These are phyloP conservation scores for Taphrina wiesneri DNA, from an alignment of 1,139 yeast species.

Conservation along the genomic window DNA sequence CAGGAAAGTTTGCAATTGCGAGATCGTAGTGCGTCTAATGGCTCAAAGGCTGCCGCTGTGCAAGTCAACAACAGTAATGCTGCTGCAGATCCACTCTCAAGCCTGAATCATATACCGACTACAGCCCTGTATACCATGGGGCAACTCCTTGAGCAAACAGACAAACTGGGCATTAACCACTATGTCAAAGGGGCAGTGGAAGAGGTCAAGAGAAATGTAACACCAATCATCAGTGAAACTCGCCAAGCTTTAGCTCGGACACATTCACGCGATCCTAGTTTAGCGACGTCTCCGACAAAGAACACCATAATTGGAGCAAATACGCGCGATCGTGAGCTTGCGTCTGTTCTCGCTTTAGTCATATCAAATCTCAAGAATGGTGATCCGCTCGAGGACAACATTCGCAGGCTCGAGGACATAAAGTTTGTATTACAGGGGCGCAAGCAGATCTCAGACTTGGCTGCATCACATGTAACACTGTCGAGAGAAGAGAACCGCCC, in stretches of 20 bases:
- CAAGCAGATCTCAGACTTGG: not conserved
- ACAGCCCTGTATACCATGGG: not conserved
- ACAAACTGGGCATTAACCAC: constrained; percentile 24
- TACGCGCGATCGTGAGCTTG: constrained; percentile 19
- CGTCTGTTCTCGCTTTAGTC: constrained; percentile 12
- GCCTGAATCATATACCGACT: not conserved
- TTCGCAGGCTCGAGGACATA: constrained; percentile 12
- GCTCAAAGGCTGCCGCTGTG: constrained; percentile 21
- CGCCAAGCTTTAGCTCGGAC: constrained; percentile 18
- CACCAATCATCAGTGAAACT: constrained; percentile 22
- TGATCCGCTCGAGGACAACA: constrained; percentile 7
- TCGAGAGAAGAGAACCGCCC: not conserved
- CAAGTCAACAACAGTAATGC: not conserved
- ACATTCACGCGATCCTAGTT: constrained; percentile 2
- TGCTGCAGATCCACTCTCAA: not conserved
- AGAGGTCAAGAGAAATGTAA: constrained; percentile 20
- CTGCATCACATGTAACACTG: not conserved
- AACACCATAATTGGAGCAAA: not conserved
- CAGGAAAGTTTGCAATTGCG: constrained; percentile 38
- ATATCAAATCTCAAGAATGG: constrained; percentile 27
- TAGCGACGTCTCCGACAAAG: not conserved
- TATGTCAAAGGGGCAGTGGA: constrained; percentile 21
- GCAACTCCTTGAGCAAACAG: constrained; percentile 22
- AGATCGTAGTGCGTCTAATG: constrained; percentile 17
- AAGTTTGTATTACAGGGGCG: constrained; percentile 26